A percentile compares a stretch with the other conserved stretches of the same genome.
phyloP scores from a whole-genome alignment of 371 early-diverging fungal genomes.

The Saksenaea oblongispora region DNA sequence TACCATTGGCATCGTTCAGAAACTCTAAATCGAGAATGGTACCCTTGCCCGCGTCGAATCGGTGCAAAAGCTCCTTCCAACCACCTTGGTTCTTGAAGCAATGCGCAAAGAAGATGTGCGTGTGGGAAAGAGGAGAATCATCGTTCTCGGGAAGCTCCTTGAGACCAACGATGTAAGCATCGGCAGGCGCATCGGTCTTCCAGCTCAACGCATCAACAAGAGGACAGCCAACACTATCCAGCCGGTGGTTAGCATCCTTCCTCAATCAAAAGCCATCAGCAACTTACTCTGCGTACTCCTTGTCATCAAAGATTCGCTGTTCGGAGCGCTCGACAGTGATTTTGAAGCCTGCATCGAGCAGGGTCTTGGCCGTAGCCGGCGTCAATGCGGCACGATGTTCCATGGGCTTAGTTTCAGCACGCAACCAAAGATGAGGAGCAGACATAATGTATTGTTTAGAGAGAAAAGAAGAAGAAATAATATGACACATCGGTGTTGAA shows the following conservation, averaged over 20 bases:
- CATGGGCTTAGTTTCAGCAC: constrained; percentile 96
- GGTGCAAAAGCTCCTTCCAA: constrained; percentile 85
- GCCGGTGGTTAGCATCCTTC: not conserved
- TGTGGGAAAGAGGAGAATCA: constrained; percentile 86
- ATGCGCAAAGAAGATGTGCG: constrained; percentile 97
- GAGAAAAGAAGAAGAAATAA: not conserved
- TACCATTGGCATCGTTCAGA: constrained; percentile 75
- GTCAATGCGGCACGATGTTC: constrained; percentile 95
- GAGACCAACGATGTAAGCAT: constrained; percentile 91
- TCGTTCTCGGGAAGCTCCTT: constrained; percentile 98
- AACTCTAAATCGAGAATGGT: constrained; percentile 94
- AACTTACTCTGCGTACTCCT: constrained; percentile 81
- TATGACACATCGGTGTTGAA: not conserved
- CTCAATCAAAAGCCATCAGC: not conserved
- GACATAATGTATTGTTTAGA: not conserved
- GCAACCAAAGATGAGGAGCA: constrained; percentile 88
- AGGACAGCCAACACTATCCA: constrained; percentile 73
- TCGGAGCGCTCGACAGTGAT: constrained; percentile 88
- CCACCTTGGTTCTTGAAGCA: constrained; percentile 96
- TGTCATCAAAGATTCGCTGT: constrained; percentile 86
- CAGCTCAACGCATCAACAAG: constrained; percentile 81
- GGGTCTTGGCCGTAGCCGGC: constrained; percentile 76
- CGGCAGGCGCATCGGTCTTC: constrained; percentile 83
- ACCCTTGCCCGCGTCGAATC: constrained; percentile 89
- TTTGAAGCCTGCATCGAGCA: constrained; percentile 80